Evolutionary conservation across 495 filamentous ascomycete genomes (phyloP), one percentile per base, ranked within the genome.

Genomic region (Aspergillus biplanus): DNA sequence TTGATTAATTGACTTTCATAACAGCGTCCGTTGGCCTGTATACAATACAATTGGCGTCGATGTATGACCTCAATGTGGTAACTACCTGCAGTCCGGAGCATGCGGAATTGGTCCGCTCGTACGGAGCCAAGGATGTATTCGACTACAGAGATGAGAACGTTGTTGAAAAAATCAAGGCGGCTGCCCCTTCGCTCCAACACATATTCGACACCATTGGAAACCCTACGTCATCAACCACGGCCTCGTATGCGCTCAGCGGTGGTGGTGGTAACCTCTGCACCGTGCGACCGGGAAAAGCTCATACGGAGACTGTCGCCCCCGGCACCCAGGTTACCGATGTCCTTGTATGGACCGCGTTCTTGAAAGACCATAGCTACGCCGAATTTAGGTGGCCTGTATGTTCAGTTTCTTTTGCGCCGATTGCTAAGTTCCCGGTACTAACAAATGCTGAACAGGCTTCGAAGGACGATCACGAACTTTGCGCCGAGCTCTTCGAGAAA

Each of bases 51-150:
- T 27, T 77, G 0, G 74, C 75, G 1, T 33, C 58, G 0, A 44
- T 66, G 3, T 65, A 32, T 42, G 73, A 70, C 11, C 47, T 77
- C 0, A 31, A 73, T 0, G 69, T 77, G 4, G 70, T 87, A 27
- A 73, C 82, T 0, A 86, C 83, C 2, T 85, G 84, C 67, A 85
- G 82, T 1, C 78, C 81, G 0, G 62, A 67, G 6, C 83, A 87
- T 68, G 76, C 79, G 46, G 69, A 80, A 4, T 71, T 87, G 4
- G 79, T 81, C 31, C 74, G 73, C 13, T 69, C 63, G 1, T 74
- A 72, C 9, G 86, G 86, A 1, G 85, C 83, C 0, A 68, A 69
- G 6, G 64, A 73, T 33, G 80, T 81, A 6, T 86, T 84, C 65
- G 83, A 88, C 73, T 88, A 87, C 68, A 70, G 71, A 0, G 67